Conservation (phyloP, 2,329 filamentous ascomycete species). For the Juglanconis oblonga region DNA sequence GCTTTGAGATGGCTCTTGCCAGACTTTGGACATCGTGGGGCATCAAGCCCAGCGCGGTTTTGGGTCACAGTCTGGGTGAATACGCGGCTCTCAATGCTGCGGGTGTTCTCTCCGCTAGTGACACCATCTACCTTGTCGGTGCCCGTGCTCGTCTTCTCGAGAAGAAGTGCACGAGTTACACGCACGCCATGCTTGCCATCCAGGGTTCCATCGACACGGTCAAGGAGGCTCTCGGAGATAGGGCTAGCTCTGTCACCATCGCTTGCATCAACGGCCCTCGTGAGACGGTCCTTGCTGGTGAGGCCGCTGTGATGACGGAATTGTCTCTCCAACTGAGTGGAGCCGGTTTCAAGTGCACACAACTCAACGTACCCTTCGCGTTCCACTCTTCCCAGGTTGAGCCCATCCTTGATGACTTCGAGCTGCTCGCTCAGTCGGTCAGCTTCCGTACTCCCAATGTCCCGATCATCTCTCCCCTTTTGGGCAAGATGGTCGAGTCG, state of each 20-base stretch:
- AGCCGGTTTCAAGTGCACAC: conserved; percentile 40
- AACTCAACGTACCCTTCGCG: conserved; percentile 49
- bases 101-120: conserved; percentile 67
- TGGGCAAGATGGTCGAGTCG: conserved; percentile 57
- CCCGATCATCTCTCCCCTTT: conserved; percentile 66
- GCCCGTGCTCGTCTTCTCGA: conserved; percentile 63
- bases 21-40: conserved; percentile 56
- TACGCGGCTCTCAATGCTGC: conserved; percentile 69
- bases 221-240: conserved; percentile 47
- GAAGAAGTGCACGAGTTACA: conserved; percentile 61
- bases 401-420: conserved; percentile 56
- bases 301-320: conserved; percentile 37
- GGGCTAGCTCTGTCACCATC: conserved; percentile 39
- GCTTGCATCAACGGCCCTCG: conserved; percentile 75
- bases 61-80: conserved; percentile 64
- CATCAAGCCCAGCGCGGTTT: conserved; percentile 43
- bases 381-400: conserved; percentile 55
- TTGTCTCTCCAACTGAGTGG: conserved; percentile 37
- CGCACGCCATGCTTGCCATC: conserved; percentile 57
- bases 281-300: conserved; percentile 67
- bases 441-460: conserved; percentile 45
- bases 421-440: conserved; percentile 39
- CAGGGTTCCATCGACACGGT: conserved; percentile 50
- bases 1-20: conserved; percentile 56
- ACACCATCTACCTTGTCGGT: conserved; percentile 71